Evolutionary conservation across 129 eudicot species (phyloP), one percentile per base, ranked within the genome.

Genomic region (Pittosporum tobira): DNA sequence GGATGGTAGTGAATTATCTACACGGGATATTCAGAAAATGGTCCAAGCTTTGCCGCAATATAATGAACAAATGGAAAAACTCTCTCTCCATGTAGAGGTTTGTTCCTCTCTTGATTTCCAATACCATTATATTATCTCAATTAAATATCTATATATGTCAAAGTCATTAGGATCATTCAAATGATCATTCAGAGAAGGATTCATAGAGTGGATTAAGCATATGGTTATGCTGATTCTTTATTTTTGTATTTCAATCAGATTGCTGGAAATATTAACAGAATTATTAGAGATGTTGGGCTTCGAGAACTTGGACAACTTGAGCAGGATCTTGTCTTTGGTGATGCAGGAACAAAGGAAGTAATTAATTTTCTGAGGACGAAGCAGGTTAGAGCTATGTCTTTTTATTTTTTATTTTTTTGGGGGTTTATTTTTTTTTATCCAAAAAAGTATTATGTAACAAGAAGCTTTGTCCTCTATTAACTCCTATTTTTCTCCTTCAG

Each of bases 301-400:
- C 73, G 96, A 34, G 99, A 93, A 1, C 86, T 93, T 62, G 99
- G 99, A 64, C 96, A 93, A 74, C 76, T 93, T 60, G 99, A 93
- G 83, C 99, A 93, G 77, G 94, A 93, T 69, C 76, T 93, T 65
- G 96, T 93, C 55, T 93, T 93, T 73, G 99, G 99, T 63, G 99
- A 93, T 76, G 94, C 94, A 49, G 99, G 91, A 73, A 73, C 88
- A 28, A 87, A 93, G 64, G 99, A 93, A 81, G 77, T 93, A 51
- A 57, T 84, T 65, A 76, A 73, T 43, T 87, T 30, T 70, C 49
- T 93, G 36, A 67, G 88, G 64, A 52, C 74, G 52, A 75, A 81
- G 43, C 84, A 74, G 94, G 99, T n/a, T n/a, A n/a, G n/a, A n/a
- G n/a, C n/a, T n/a, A n/a, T n/a, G n/a, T n/a, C n/a, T n/a, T n/a